A percentile compares a stretch with the other conserved stretches of the same genome.
Conservation (phyloP, 148 eudicot species). For the Rhododendron molle region DNA sequence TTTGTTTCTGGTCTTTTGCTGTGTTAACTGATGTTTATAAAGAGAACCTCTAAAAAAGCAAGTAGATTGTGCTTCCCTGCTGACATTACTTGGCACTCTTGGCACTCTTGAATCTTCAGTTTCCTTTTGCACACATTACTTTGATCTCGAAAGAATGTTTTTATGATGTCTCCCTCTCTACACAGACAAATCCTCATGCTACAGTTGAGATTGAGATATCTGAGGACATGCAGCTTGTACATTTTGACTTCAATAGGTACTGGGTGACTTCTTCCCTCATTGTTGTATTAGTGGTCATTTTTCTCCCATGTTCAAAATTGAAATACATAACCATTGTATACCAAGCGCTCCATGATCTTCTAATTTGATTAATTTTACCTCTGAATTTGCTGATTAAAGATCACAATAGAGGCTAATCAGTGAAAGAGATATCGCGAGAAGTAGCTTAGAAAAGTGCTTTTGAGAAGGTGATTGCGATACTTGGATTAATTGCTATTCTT, state of each 20-base stretch:
- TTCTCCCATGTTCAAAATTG: neutral
- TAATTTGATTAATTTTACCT: neutral
- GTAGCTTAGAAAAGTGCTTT: no score
- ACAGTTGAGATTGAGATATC: conserved; percentile 96
- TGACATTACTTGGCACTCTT: neutral
- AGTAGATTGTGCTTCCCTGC: neutral
- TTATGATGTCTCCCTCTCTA: neutral
- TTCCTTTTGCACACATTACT: neutral
- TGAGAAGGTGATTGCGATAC: no score
- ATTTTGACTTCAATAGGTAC: conserved; percentile 91
- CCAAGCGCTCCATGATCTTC: neutral
- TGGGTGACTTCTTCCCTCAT: neutral
- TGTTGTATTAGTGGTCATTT: neutral
- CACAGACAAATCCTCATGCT: conserved; percentile 86
- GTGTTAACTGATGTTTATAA: neutral
- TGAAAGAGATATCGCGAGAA: no score
- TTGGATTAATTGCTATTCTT: neutral
- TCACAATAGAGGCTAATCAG: neutral
- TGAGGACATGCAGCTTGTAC: conserved; percentile 98
- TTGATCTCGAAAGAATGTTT: neutral
- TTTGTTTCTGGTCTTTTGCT: neutral
- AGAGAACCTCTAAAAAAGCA: neutral
- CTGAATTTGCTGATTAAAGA: neutral
- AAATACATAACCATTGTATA: neutral
- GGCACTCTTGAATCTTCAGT: neutral